Percentiles rank a stretch among this genome's conserved stretches.
Evolutionary conservation across 2,329 filamentous ascomycete genomes (phyloP).

Genomic region (Aspergillus hortae): DNA sequence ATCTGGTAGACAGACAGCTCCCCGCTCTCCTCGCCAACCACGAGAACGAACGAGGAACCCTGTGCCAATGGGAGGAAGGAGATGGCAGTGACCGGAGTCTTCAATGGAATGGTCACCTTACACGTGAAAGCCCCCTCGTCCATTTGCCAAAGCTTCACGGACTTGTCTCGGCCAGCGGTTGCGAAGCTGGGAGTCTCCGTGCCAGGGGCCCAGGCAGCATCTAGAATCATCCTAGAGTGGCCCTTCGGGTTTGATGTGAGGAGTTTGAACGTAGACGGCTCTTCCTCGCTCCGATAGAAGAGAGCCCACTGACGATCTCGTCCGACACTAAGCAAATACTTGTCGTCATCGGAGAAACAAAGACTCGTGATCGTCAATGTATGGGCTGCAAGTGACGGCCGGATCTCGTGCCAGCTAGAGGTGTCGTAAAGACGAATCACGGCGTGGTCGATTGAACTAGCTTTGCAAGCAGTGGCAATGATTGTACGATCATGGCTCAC

Average conservation of each 20-base stretch:
- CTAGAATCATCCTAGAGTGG: constrained; percentile 88
- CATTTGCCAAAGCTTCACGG: constrained; percentile 66
- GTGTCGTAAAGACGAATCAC: constrained; percentile 92
- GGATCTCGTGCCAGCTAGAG: constrained; percentile 78
- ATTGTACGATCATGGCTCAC: constrained; percentile 69
- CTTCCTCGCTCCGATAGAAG: constrained; percentile 56
- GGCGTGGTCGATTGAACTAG: constrained; percentile 88
- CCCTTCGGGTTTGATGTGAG: constrained; percentile 72
- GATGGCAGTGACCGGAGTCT: constrained; percentile 66
- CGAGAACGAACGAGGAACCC: constrained; percentile 35
- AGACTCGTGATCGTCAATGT: constrained; percentile 80
- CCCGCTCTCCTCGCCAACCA: constrained; percentile 47
- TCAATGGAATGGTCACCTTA: constrained; percentile 52
- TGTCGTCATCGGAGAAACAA: constrained; percentile 72
- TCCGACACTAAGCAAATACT: constrained; percentile 78
- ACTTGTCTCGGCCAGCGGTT: constrained; percentile 87
- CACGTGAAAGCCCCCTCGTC: constrained; percentile 48
- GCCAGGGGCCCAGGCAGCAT: constrained; percentile 73
- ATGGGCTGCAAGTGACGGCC: constrained; percentile 78
- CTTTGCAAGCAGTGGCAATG: constrained; percentile 88
- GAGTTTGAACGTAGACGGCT: constrained; percentile 51
- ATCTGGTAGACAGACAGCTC: constrained; percentile 42
- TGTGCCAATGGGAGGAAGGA: constrained; percentile 53
- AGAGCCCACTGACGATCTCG: constrained; percentile 88
- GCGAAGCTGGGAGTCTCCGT: constrained; percentile 58